Evolutionary conservation across 768 basidiomycete species (phyloP), one percentile per base, ranked within the genome.

Genomic region (Lepiota subincarnata): DNA sequence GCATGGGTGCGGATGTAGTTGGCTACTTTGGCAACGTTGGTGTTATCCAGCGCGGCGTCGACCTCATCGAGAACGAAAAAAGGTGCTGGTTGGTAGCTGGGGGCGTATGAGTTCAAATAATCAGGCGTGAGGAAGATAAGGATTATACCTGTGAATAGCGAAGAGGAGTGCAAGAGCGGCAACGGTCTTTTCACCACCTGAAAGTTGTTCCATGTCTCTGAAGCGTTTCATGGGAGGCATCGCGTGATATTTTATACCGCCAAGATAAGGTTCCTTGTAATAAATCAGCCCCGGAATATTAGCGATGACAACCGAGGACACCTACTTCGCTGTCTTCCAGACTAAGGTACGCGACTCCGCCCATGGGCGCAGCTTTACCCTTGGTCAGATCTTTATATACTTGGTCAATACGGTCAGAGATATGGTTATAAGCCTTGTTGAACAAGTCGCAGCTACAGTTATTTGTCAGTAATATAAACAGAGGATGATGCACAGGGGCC

Each of bases 151-250:
- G 69, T 99, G 96, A 50, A 98, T 96, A 4, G 97, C 95, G 60
- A 98, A 98, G 28, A 98, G 77, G 16, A 99, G 75, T 1, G 96
- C 96, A n/a, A 98, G 73, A 4, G 96, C 96, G 5, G 97, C 97
- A 44, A 98, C 95, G 0, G 97, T 98, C 74, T 98, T 98, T 68
- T 99, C 97, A 18, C 96, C 97, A 50, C 96, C 97, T 0, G 95
- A 98, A 12, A 98, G 75, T 67, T 98, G 96, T 55, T 98, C 95
- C 95, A 98, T 98, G 66, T 98, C 97, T 57, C 95, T 81, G 79
- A 98, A 98, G 1, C 94, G 89, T 68, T 99, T 99, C 87, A 98
- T 96, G 0, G 97, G 97, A 0, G 97, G 97, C 97, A 98, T 99
- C 0, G 96, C 95, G 64, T 98, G 96, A 66, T 98, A 98, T 69